Base-by-base conservation (phyloP, 352 stramenopile species). In the Phytophthora idaei region DNA sequence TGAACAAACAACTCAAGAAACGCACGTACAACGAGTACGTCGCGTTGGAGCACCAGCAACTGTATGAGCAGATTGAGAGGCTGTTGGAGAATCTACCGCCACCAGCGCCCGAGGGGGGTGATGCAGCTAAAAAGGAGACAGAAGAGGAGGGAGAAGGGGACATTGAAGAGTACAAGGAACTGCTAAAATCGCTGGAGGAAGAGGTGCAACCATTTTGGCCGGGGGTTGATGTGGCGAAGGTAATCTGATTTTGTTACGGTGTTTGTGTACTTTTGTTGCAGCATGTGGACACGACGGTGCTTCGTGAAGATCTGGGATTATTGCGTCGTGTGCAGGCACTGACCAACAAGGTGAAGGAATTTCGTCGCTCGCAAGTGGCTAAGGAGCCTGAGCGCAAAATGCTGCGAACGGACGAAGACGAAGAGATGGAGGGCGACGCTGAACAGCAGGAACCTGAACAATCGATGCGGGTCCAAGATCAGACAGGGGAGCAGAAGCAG, bases 11-110 rank as follows among this genome's bases (percentile, higher is more conserved):
- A 37, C 60, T 74, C 5, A 77, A 80, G 61, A 89, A 87, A 44
- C 78, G 78, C 61, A 67, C 61, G 29, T 77, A 62, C 51, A 82
- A 81, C 49, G 69, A 87, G 60, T 85, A 85, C 51, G 64, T 88
- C 28, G 69, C 74, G 25, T 67, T 93, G 0, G 80, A 93, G 54
- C 80, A 90, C 58, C 80, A 92, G 70, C 84, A 89, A 45, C 49
- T 92, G 34, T 90, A 76, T 52, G 84, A 90, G 48, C 78, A 92
- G 42, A 77, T 92, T 47, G 80, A 85, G 72, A 77, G 75, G 11
- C 58, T 92, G 9, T 36, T 89, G 45, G 75, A 85, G 31, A 85
- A 85, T 60, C 65, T 80, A 25, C 69, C 73, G 25, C 71, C 70
- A 17, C 67, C 75, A 27, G 21, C 47, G 3, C 45, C 36, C 5